These are phyloP conservation scores for Dactylella cylindrospora DNA, from an alignment of 2,329 filamentous ascomycete species.

Conservation along the genomic window DNA sequence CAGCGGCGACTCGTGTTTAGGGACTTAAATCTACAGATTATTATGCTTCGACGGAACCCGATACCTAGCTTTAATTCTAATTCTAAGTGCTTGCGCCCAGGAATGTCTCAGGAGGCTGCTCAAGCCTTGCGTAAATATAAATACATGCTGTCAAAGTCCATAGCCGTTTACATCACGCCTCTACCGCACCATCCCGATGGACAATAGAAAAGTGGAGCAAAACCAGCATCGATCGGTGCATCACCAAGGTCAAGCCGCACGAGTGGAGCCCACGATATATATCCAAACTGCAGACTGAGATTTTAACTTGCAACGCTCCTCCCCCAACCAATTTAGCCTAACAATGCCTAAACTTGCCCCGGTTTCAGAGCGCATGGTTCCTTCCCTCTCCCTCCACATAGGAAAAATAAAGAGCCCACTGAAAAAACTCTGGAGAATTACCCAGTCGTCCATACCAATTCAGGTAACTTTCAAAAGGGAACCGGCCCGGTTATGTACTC, in stretches of 20 bases:
- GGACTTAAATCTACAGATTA: too few relatives aligned
- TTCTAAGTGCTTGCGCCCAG: too few relatives aligned
- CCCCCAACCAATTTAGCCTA: constrained; percentile 30
- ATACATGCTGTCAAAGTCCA: neutral
- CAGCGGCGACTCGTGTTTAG: too few relatives aligned
- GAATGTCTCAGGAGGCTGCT: too few relatives aligned
- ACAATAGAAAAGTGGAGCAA: neutral
- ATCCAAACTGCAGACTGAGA: neutral
- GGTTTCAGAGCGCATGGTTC: constrained; percentile 36
- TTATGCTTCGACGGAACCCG: too few relatives aligned
- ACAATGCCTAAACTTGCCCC: constrained; percentile 42
- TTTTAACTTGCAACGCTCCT: neutral
- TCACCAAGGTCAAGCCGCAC: neutral
- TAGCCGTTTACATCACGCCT: neutral
- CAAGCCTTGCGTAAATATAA: too few relatives aligned
- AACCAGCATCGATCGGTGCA: neutral
- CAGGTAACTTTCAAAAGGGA: constrained; percentile 27
- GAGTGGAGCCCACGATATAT: neutral
- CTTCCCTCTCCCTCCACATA: constrained; percentile 7
- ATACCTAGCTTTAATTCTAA: too few relatives aligned
- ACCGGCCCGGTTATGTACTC: constrained; percentile 36
- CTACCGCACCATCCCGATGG: neutral
- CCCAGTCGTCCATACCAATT: constrained; percentile 22
- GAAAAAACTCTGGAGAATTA: constrained; percentile 25
- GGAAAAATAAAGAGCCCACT: too few relatives aligned